Percentiles rank a stretch among this genome's conserved stretches.
phyloP scores from a whole-genome alignment of 164 flowering plant genomes.

The Berberis vulgaris region DNA sequence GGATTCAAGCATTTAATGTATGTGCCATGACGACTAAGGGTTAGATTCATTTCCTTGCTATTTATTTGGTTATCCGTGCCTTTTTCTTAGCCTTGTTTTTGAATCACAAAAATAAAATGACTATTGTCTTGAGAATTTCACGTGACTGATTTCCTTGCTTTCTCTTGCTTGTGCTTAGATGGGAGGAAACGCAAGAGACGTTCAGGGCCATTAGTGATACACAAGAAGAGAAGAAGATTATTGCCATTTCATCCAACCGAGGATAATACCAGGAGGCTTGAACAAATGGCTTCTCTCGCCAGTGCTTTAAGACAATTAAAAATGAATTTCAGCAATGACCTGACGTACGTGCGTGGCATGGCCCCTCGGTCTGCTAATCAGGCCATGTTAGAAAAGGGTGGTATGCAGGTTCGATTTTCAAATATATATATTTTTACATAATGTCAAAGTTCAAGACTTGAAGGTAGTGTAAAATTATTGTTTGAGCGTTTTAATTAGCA shows the following conservation, averaged over 20 bases:
- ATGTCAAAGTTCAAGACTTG: not conserved
- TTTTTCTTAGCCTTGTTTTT: no score
- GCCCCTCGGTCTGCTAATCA: constrained; percentile 71
- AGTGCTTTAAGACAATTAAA: constrained; percentile 65
- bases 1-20: no score
- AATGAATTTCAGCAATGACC: constrained; percentile 66
- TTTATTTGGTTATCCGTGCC: no score
- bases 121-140: no score
- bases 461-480: not conserved
- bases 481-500: not conserved
- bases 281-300: constrained; percentile 89
- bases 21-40: no score
- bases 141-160: not conserved
- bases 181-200: constrained; percentile 38
- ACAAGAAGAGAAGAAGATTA: constrained; percentile 68
- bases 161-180: constrained; percentile 20
- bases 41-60: no score
- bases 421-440: not conserved
- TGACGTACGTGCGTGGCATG: constrained; percentile 69
- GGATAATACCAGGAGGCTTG: constrained; percentile 49
- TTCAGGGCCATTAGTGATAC: constrained; percentile 23
- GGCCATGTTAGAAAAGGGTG: constrained; percentile 58
- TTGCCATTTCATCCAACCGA: constrained; percentile 67
- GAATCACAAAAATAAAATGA: no score
- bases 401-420: constrained; percentile 66